Evolutionary conservation across 805 yeast species (phyloP), one percentile per base, ranked within the genome.

Genomic region (Sungouiella thailandica): DNA sequence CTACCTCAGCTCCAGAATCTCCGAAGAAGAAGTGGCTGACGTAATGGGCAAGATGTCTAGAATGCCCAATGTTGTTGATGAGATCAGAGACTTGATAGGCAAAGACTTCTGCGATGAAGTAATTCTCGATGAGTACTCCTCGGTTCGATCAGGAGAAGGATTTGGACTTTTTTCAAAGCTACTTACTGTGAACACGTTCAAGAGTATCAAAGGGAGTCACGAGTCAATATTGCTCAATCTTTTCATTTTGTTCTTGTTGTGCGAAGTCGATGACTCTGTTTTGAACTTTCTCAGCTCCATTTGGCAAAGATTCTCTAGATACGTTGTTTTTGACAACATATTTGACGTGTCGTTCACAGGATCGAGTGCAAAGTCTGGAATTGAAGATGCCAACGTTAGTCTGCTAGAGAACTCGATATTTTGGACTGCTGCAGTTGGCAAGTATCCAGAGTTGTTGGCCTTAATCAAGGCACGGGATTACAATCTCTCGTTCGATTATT

Each of bases 261-360:
- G 65, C 39, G 69, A 64, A 30, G 48, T 47, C 6, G 55, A 55
- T 40, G 58, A 55, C 2, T 47, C 47, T 12, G 46, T 58, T 11
- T 33, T 58, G 8, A 39, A 37, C 5, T 43, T 58, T 13, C 40
- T 55, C 25, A 55, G 58, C 29, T 32, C 42, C 27, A 44, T 60
- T 0, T 34, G 57, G 24, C 34, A 34, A 8, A 53, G 49, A 31
- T 50, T 64, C 28, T 43, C 47, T 10, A 48, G 46, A 8, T 65
- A 62, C 36, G 32, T 40, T 5, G 31, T 57, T 10, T 36, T 54
- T 33, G 46, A 45, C 4, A 41, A 43, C 9, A 44, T 61, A 5
- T 52, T 61, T 34, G 55, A 49, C 34, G 53, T 58, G 5, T 44
- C 57, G 23, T 55, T 55, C 31, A 40, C 45, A n/a, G 29, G 40